Evolutionary conservation across 306 rosid genomes (phyloP), one percentile per base, ranked within the genome.

Genomic region (Cercis canadensis): DNA sequence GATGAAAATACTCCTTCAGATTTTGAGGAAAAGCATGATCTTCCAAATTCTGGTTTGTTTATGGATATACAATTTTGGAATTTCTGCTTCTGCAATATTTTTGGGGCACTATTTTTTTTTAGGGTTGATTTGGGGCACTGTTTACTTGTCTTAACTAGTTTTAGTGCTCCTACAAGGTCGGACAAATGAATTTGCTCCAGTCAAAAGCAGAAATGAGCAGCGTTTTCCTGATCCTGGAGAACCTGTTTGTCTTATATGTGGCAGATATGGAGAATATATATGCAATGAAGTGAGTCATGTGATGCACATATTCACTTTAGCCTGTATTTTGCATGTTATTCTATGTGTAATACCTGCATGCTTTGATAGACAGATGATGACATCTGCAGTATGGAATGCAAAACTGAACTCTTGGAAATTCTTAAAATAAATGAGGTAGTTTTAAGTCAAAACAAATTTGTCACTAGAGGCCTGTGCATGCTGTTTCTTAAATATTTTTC

Each of bases 301-400:
- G 76, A 57, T 66, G 15, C 43, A 24, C 29, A 31, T 51, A 69
- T 41, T 70, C 29, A 19, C 32, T 24, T 53, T 11, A 53, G 19
- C 57, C 65, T 21, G 29, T 49, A 53, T 18, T 24, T 49, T 11
- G 4, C 24, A 56, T 60, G 62, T 65, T 66, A 41, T 53, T 33
- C 67, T 57, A 29, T 65, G 13, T 45, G 24, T 60, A 32, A 21
- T 73, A 72, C 69, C 74, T 43, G 14, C 54, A 56, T 74, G 70
- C 78, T 69, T 80, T 79, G 59, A 57, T 67, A 89, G 98, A 92
- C 96, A 12, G 80, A 87, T 18, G 96, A 92, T 39, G 96, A 92
- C 75, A 81, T 92, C 55, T 92, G 98, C 84, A 89, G 98, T 85
- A 81, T 79, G 90, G 98, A 92, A 71, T 92, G 98, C 87, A 92